Percentiles rank a stretch among this genome's conserved stretches.
These are phyloP conservation scores for Pythium oligandrum DNA, from an alignment of 352 stramenopile genomes.

Conservation along the genomic window DNA sequence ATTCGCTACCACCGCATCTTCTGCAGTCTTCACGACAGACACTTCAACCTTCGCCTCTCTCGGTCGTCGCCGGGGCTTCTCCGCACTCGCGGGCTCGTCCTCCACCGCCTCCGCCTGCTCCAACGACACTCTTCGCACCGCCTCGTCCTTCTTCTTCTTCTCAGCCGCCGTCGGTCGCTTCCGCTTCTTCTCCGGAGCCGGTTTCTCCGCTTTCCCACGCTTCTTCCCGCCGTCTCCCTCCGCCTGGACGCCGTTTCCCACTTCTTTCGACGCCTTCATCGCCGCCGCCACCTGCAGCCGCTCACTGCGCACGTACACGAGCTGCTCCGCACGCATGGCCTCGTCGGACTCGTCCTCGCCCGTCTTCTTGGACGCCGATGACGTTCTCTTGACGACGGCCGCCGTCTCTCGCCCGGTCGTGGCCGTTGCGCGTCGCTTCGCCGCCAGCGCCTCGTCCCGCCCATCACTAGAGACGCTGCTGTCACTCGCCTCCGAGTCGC, in stretches of 20 bases:
- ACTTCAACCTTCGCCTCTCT: too few species aligned
- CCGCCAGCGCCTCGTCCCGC: too few species aligned
- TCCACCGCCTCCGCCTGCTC: not conserved
- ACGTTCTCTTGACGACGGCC: too few species aligned
- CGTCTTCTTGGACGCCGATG: too few species aligned
- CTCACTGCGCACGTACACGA: constrained; percentile 14
- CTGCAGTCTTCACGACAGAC: too few species aligned
- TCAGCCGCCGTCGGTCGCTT: constrained; percentile 4
- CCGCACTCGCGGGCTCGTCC: not conserved
- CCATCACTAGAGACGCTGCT: too few species aligned
- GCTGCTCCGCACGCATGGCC: not conserved
- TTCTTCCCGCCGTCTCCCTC: constrained; percentile 1
- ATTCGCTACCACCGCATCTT: too few species aligned
- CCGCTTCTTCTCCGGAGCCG: not conserved
- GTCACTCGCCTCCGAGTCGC: not conserved
- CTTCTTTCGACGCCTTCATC: constrained; percentile 8
- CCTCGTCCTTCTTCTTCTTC: constrained; percentile 2
- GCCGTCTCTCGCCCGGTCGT: too few species aligned
- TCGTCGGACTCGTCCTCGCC: too few species aligned
- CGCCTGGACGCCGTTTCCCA: not conserved
- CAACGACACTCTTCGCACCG: not conserved
- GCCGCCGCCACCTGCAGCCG: constrained; percentile 13
- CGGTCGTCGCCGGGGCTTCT: too few species aligned
- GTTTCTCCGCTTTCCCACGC: not conserved
- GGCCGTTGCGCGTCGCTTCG: too few species aligned